phyloP scores from a whole-genome alignment of 2,329 filamentous ascomycete species.

The Botrytis paeoniae region DNA sequence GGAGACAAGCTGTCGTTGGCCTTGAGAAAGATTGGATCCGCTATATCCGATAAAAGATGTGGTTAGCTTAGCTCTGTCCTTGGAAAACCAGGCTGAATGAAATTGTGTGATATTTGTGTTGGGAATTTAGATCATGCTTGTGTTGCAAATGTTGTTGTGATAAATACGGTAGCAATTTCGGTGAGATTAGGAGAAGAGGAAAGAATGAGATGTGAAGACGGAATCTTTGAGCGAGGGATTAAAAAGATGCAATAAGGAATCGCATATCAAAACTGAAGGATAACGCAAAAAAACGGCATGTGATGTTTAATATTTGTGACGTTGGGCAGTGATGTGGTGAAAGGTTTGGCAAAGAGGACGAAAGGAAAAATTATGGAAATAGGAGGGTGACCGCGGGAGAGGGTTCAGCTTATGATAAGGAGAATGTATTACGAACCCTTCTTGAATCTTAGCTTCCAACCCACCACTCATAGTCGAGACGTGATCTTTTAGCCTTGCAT shows the following conservation, averaged over 20 bases:
- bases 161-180: constrained; percentile 1
- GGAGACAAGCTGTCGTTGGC: constrained; percentile 90
- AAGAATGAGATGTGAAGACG: neutral
- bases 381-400: constrained; percentile 1
- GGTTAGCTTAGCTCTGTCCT: constrained; percentile 16
- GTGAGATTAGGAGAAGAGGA: neutral
- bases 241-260: constrained; percentile 13
- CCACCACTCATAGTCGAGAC: constrained; percentile 82
- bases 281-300: constrained; percentile 16
- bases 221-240: neutral
- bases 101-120: neutral
- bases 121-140: neutral
- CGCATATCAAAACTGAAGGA: constrained; percentile 2
- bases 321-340: constrained; percentile 23
- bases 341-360: constrained; percentile 18
- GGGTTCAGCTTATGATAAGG: constrained; percentile 20
- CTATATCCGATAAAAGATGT: constrained; percentile 39
- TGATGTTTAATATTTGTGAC: constrained; percentile 13
- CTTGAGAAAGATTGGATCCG: constrained; percentile 90
- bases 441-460: constrained; percentile 84
- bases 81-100: neutral
- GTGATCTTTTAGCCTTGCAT: constrained; percentile 90
- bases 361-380: constrained; percentile 13
- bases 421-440: constrained; percentile 67
- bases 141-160: neutral